Conservation (phyloP, 768 basidiomycete genomes). For the Trametes sanguinea region DNA sequence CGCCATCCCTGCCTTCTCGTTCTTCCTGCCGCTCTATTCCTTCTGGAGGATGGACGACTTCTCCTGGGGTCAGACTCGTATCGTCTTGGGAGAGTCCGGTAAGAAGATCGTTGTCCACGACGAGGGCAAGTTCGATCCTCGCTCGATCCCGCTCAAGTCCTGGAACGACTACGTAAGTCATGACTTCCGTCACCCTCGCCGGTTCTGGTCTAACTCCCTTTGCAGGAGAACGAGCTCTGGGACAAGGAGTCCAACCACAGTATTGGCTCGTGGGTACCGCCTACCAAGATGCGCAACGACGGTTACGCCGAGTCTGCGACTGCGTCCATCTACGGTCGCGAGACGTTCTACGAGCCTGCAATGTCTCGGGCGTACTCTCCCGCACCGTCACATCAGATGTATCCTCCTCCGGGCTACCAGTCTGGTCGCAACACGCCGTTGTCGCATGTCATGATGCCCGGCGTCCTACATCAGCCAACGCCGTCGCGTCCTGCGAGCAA, state of each 20-base stretch:
- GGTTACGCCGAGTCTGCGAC: conserved; percentile 79
- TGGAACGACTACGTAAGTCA: conserved; percentile 90
- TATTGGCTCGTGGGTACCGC: conserved; percentile 90
- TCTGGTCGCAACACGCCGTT: conserved; percentile 72
- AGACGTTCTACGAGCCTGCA: conserved; percentile 80
- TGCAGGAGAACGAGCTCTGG: conserved; percentile 92
- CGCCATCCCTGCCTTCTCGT: conserved; percentile 91
- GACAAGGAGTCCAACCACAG: conserved; percentile 97
- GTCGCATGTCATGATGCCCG: conserved; percentile 23
- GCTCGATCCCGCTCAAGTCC: conserved; percentile 90
- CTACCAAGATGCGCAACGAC: conserved; percentile 65
- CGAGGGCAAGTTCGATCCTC: conserved; percentile 96
- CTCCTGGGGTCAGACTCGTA: conserved; percentile 91
- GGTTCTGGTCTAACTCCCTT: conserved; percentile 1
- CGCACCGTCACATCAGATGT: conserved; percentile 62
- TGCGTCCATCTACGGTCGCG: conserved; percentile 82
- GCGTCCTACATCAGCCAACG: conserved; percentile 56
- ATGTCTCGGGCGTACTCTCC: conserved; percentile 64
- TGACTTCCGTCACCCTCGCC: not conserved
- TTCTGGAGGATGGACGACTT: conserved; percentile 99
- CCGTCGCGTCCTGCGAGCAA: conserved; percentile 74
- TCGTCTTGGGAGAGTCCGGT: conserved; percentile 91
- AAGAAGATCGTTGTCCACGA: conserved; percentile 97
- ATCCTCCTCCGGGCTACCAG: conserved; percentile 68
- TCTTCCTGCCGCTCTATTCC: conserved; percentile 90